Evolutionary conservation across 176 grass and related monocot genomes (phyloP).

Genomic region (Urochloa ruziziensis): DNA sequence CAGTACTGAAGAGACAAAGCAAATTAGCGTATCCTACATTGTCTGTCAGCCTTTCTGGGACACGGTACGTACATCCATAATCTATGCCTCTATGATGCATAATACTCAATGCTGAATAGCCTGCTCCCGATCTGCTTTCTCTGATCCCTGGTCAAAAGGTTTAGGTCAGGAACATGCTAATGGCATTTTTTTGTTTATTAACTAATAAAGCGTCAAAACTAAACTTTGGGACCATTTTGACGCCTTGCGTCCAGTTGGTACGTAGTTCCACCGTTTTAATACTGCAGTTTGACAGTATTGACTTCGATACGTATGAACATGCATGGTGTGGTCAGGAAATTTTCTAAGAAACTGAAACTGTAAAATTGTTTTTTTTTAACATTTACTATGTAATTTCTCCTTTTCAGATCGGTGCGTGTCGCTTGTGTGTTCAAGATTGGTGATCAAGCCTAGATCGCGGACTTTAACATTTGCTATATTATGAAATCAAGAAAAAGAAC

Average conservation of each 20-base stretch:
- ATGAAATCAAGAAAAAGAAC: neutral
- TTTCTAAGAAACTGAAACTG: neutral
- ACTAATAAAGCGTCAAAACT: neutral
- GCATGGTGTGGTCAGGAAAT: neutral
- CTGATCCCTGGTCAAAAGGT: constrained; percentile 29
- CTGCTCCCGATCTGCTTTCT: neutral
- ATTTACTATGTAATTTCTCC: neutral
- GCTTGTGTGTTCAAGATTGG: neutral
- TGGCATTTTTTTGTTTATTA: neutral
- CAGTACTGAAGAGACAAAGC: neutral
- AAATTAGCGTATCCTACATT: neutral
- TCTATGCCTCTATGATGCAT: neutral
- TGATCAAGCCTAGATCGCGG: neutral
- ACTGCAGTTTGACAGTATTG: neutral
- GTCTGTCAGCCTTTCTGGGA: neutral
- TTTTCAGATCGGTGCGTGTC: no score
- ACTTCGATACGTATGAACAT: neutral
- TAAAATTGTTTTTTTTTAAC: neutral
- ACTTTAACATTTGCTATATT: neutral
- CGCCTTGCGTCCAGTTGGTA: neutral
- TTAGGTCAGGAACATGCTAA: constrained; percentile 20
- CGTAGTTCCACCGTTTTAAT: neutral
- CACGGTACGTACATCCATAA: neutral
- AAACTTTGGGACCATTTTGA: constrained; percentile 20
- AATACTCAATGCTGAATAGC: neutral